Evolutionary conservation across 805 yeast species (phyloP).

Genomic region (Lipomyces starkeyi): DNA sequence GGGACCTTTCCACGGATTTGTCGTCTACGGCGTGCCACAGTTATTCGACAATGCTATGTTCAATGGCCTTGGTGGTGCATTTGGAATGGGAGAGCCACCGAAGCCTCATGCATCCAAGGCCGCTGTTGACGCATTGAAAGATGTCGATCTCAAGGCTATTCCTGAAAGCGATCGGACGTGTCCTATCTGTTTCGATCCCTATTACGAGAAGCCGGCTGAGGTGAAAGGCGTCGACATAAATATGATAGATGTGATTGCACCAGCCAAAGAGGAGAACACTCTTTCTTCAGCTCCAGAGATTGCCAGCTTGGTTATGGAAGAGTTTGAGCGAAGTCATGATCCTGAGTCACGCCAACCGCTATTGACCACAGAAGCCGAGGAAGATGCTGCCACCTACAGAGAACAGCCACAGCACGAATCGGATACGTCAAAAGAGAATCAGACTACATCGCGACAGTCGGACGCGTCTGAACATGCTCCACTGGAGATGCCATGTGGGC

Average conservation of each 20-base stretch:
- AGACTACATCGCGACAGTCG: background rate
- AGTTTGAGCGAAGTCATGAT: background rate
- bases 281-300: background rate
- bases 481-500: conserved; percentile 80
- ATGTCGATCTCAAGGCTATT: conserved; percentile 42
- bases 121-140: conserved; percentile 46
- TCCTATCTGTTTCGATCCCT: conserved; percentile 54
- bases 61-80: conserved; percentile 5
- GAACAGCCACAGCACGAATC: background rate
- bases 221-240: background rate
- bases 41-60: background rate
- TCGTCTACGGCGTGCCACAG: conserved; percentile 25
- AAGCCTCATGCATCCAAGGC: conserved; percentile 43
- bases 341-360: background rate
- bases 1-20: conserved; percentile 27
- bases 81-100: conserved; percentile 27
- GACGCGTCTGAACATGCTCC: conserved; percentile 61
- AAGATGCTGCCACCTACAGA: background rate
- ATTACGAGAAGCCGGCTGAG: conserved; percentile 26
- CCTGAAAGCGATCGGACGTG: conserved; percentile 48
- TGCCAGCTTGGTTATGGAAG: background rate
- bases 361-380: conserved; percentile 9
- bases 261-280: background rate
- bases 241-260: background rate
- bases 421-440: background rate